A percentile compares a stretch with the other conserved stretches of the same genome.
phyloP scores from a whole-genome alignment of 2,329 filamentous ascomycete species.

The Amauroascus niger region DNA sequence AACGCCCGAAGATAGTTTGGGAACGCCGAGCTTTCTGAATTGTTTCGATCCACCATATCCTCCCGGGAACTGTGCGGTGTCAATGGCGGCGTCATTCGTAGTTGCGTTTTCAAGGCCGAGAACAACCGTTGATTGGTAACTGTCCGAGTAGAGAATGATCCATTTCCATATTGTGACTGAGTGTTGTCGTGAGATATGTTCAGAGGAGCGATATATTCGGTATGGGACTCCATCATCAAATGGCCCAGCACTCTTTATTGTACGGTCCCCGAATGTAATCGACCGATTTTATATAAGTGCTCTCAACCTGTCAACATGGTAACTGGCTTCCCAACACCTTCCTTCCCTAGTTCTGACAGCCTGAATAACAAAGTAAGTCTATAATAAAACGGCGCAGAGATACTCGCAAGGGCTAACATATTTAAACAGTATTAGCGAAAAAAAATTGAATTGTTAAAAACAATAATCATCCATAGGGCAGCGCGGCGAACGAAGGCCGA shows the following conservation, averaged over 20 bases:
- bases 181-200: conserved; percentile 13
- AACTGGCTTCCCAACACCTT: not conserved
- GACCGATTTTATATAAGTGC: not conserved
- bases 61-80: conserved; percentile 59
- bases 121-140: conserved; percentile 14
- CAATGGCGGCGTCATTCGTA: conserved; percentile 65
- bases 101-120: conserved; percentile 20
- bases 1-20: conserved; percentile 93
- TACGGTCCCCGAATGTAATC: not conserved
- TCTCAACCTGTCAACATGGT: not conserved
- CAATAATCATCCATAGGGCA: not conserved
- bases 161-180: conserved; percentile 8
- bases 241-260: not conserved
- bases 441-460: not conserved
- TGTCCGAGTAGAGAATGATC: conserved; percentile 3
- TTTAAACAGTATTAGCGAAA: not conserved
- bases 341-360: not conserved
- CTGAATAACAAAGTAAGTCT: not conserved
- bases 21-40: conserved; percentile 56
- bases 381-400: not conserved
- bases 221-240: conserved; percentile 13
- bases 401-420: not conserved
- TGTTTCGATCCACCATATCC: conserved; percentile 39
- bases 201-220: conserved; percentile 16
- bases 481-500: not conserved